Conservation (phyloP, 2,329 filamentous ascomycete species). For the Penicillium sp. region DNA sequence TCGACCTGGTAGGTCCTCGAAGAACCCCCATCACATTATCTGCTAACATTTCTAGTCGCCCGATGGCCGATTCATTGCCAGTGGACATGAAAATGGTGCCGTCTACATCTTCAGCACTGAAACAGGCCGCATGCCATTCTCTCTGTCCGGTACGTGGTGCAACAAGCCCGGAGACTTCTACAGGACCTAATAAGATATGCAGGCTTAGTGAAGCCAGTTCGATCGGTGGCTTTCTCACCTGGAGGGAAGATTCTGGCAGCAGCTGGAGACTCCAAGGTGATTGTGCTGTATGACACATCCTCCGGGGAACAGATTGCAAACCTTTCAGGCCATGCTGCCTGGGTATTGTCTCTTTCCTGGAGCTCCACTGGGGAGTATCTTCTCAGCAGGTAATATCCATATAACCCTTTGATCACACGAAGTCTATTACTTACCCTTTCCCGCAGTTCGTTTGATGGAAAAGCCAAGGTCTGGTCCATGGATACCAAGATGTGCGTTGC, state of each 20-base stretch:
- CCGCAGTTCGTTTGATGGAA: conserved; percentile 76
- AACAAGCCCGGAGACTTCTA: background rate
- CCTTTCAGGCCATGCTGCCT: conserved; percentile 74
- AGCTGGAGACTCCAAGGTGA: conserved; percentile 83
- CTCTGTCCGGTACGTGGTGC: conserved; percentile 66
- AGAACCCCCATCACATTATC: background rate
- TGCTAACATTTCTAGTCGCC: conserved; percentile 47
- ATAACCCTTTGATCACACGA: background rate
- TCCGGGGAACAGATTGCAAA: conserved; percentile 92
- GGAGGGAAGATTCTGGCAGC: conserved; percentile 81
- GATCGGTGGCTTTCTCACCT: conserved; percentile 84
- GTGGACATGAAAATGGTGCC: conserved; percentile 86
- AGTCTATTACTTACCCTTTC: conserved; percentile 12
- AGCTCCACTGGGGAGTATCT: conserved; percentile 90
- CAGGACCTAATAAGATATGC: conserved; percentile 16
- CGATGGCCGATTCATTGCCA: conserved; percentile 84
- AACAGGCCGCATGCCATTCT: conserved; percentile 80
- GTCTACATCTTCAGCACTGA: conserved; percentile 96
- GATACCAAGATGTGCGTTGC: conserved; percentile 82
- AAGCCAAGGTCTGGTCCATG: conserved; percentile 93
- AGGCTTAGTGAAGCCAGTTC: conserved; percentile 85
- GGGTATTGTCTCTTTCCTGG: conserved; percentile 92
- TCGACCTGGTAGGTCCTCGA: conserved; percentile 65
- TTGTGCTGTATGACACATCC: conserved; percentile 87
- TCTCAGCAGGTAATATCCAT: conserved; percentile 65